Evolutionary conservation across 495 filamentous ascomycete genomes (phyloP).

Genomic region (Massariosphaeria phaeospora): DNA sequence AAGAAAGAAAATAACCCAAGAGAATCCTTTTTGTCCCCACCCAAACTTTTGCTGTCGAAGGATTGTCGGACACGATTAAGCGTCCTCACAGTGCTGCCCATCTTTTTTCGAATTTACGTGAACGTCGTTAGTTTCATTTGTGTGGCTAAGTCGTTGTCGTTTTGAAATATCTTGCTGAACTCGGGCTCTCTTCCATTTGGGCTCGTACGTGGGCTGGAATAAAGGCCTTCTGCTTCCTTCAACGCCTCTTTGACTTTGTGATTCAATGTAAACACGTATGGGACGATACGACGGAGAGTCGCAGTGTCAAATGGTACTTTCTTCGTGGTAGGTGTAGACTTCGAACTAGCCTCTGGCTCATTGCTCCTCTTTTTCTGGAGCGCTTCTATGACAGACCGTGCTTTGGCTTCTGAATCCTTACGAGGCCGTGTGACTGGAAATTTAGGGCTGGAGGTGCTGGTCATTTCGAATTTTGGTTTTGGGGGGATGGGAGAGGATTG

Average conservation of each 20-base stretch:
- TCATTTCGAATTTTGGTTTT: no score
- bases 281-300: constrained; percentile 79
- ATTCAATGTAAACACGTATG: constrained; percentile 74
- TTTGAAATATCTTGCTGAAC: constrained; percentile 42
- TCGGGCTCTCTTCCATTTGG: constrained; percentile 54
- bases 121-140: constrained; percentile 69
- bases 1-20: constrained; percentile 16
- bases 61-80: constrained; percentile 8
- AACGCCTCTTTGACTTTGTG: constrained; percentile 72
- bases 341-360: constrained; percentile 45
- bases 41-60: constrained; percentile 16
- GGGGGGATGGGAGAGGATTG: constrained; percentile 17
- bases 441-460: no score
- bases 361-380: constrained; percentile 65
- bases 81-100: constrained; percentile 12
- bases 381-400: constrained; percentile 75
- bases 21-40: constrained; percentile 18
- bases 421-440: constrained; percentile 33
- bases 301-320: constrained; percentile 91
- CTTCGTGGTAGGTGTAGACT: constrained; percentile 51
- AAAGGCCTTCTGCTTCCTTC: constrained; percentile 42
- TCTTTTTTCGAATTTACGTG: constrained; percentile 42
- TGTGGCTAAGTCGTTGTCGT: constrained; percentile 48
- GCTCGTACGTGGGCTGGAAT: constrained; percentile 52
- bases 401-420: constrained; percentile 57